Percentiles rank a stretch among this genome's conserved stretches.
Conservation (phyloP, 2,329 filamentous ascomycete genomes). For the Aspergillus chevalieri region DNA sequence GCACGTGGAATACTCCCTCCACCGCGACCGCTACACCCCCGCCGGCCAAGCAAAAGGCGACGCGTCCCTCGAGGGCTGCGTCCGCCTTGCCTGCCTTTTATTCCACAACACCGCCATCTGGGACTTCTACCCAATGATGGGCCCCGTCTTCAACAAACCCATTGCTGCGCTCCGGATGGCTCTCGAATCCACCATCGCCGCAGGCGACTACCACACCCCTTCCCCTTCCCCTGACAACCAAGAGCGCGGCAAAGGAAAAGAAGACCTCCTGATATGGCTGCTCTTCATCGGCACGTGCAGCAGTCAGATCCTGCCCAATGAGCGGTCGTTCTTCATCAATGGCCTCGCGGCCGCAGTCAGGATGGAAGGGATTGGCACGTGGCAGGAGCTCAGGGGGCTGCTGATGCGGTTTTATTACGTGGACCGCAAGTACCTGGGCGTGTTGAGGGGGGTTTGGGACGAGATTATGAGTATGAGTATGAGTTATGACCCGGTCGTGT, state of each 20-base stretch:
- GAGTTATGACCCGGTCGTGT: slow-evolving; percentile 4
- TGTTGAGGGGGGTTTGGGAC: slow-evolving; percentile 28
- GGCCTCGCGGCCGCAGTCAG: slow-evolving; percentile 24
- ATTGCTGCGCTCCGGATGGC: slow-evolving; percentile 27
- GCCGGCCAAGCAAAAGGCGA: slow-evolving; percentile 29
- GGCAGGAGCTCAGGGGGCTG: slow-evolving; percentile 28
- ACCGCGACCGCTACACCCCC: slow-evolving; percentile 31
- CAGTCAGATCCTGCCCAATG: slow-evolving; percentile 15
- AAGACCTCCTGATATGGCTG: slow-evolving; percentile 31
- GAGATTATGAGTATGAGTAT: slow-evolving; percentile 18
- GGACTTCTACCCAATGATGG: slow-evolving; percentile 33
- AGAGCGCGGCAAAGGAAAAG: too few species aligned
- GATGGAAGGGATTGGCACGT: slow-evolving; percentile 23
- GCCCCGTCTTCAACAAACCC: slow-evolving; percentile 29
- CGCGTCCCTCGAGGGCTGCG: slow-evolving; percentile 32
- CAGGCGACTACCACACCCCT: slow-evolving; percentile 27
- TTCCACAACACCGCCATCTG: slow-evolving; percentile 37
- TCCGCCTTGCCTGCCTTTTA: slow-evolving; percentile 31
- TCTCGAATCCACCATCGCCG: slow-evolving; percentile 26
- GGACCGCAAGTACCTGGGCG: slow-evolving; percentile 27
- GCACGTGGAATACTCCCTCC: slow-evolving; percentile 32
- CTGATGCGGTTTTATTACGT: slow-evolving; percentile 31
- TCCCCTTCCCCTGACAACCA: slow-evolving; percentile 1
- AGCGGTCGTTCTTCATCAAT: slow-evolving; percentile 27
- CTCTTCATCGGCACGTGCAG: slow-evolving; percentile 32